A percentile compares a stretch with the other conserved stretches of the same genome.
phyloP scores from a whole-genome alignment of 371 early-diverging fungal species.

The Dinochytrium kinnereticum region DNA sequence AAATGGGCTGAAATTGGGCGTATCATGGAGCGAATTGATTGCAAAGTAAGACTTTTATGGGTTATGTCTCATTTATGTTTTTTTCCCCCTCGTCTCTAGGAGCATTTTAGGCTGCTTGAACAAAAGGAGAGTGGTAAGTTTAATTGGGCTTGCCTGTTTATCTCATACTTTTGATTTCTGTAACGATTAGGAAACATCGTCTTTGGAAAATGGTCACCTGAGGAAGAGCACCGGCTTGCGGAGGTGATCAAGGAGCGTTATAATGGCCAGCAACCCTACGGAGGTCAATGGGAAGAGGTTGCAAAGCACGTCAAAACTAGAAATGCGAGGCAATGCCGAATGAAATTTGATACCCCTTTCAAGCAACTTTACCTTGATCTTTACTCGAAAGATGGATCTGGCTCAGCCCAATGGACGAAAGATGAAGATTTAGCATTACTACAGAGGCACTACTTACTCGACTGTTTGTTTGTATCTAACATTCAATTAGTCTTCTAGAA shows the following conservation, averaged over 20 bases:
- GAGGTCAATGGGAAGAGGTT: not conserved
- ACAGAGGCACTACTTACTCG: too few species aligned
- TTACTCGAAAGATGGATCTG: too few species aligned
- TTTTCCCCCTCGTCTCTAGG: not conserved
- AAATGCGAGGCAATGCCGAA: not conserved
- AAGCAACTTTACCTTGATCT: too few species aligned
- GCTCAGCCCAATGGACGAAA: too few species aligned
- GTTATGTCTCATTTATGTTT: not conserved
- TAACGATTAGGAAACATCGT: not conserved
- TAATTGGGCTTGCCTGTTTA: too few species aligned
- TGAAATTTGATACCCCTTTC: not conserved
- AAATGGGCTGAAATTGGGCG: constrained; percentile 24
- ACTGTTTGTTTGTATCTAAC: not conserved
- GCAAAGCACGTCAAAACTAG: not conserved
- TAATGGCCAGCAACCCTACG: not conserved
- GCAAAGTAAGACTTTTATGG: not conserved
- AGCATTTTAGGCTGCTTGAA: not conserved
- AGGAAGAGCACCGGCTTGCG: not conserved
- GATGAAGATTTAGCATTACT: too few species aligned
- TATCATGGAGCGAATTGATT: constrained; percentile 18
- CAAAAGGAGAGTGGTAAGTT: not conserved
- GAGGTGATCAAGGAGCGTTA: not conserved
- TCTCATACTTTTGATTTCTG: too few species aligned
- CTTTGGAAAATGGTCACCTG: not conserved
- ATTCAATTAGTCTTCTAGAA: not conserved